A percentile compares a stretch with the other conserved stretches of the same genome.
Evolutionary conservation across 768 basidiomycete genomes (phyloP).

Genomic region (Lepiota venenata): DNA sequence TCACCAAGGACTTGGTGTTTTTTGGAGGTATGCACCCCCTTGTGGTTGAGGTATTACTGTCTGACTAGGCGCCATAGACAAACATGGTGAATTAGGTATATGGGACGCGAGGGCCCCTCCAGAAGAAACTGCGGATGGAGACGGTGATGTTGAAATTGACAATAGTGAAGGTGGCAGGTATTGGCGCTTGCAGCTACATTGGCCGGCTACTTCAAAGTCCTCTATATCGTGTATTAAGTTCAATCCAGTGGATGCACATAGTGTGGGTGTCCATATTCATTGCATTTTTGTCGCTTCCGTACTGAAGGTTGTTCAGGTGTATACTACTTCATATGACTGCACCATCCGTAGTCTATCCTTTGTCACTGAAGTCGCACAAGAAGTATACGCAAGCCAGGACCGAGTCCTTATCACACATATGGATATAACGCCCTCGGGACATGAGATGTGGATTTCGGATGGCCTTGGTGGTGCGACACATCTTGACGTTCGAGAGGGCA

Average conservation of each 20-base stretch:
- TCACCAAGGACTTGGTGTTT: conserved; percentile 79
- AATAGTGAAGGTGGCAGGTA: conserved; percentile 67
- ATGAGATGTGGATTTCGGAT: conserved; percentile 87
- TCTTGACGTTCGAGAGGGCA: conserved; percentile 67
- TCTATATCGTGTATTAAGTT: conserved; percentile 78
- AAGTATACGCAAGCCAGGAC: conserved; percentile 63
- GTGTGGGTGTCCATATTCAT: conserved; percentile 36
- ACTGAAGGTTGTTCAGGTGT: conserved; percentile 44
- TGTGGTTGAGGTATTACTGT: background rate
- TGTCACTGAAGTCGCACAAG: conserved; percentile 64
- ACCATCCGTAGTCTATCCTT: conserved; percentile 74
- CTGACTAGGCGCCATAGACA: conserved; percentile 46
- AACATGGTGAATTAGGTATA: conserved; percentile 78
- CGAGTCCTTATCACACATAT: conserved; percentile 60
- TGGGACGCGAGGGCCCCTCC: conserved; percentile 78
- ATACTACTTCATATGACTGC: conserved; percentile 80
- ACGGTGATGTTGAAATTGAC: conserved; percentile 41
- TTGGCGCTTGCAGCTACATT: conserved; percentile 79
- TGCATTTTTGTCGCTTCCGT: background rate
- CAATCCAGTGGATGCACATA: conserved; percentile 72
- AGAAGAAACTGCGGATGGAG: conserved; percentile 67
- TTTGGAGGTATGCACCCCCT: conserved; percentile 59
- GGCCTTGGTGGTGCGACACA: conserved; percentile 68
- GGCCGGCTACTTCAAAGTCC: conserved; percentile 78
- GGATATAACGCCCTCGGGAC: conserved; percentile 62